Conservation (phyloP, 352 stramenopile species). For the Globisporangium camurandrum region DNA sequence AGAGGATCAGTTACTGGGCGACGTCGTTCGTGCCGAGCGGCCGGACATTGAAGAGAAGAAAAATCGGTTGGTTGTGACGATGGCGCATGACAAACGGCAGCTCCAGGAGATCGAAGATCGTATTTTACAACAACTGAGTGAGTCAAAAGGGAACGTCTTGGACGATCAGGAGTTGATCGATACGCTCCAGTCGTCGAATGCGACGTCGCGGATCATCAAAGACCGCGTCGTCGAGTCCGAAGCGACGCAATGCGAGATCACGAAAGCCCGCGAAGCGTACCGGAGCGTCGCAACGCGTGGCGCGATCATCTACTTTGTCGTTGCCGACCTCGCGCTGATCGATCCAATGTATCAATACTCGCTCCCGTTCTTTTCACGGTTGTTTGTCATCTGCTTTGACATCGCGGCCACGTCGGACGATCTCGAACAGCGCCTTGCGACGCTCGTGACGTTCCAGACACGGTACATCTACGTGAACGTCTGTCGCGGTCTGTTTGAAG, state of each 20-base stretch:
- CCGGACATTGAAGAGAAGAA: constrained; percentile 93
- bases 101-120: constrained; percentile 91
- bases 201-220: constrained; percentile 79
- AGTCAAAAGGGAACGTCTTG: constrained; percentile 89
- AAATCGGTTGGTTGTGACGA: constrained; percentile 88
- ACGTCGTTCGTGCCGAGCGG: constrained; percentile 88
- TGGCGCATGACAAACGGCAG: constrained; percentile 91
- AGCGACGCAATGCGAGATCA: constrained; percentile 88
- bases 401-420: constrained; percentile 48
- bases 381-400: constrained; percentile 91
- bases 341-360: constrained; percentile 97
- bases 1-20: constrained; percentile 89
- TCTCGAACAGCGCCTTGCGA: constrained; percentile 57
- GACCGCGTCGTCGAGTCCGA: constrained; percentile 89
- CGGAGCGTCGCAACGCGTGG: constrained; percentile 86
- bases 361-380: constrained; percentile 86
- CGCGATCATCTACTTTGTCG: constrained; percentile 94
- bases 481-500: constrained; percentile 90
- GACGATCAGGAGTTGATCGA: constrained; percentile 90
- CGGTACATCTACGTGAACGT: constrained; percentile 93
- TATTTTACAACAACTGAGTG: constrained; percentile 89
- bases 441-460: constrained; percentile 88
- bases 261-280: constrained; percentile 85
- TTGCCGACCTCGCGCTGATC: constrained; percentile 87
- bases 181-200: constrained; percentile 82